These are phyloP conservation scores for Irpex sp. DNA, from an alignment of 1,284 basidiomycete genomes.

Conservation along the genomic window DNA sequence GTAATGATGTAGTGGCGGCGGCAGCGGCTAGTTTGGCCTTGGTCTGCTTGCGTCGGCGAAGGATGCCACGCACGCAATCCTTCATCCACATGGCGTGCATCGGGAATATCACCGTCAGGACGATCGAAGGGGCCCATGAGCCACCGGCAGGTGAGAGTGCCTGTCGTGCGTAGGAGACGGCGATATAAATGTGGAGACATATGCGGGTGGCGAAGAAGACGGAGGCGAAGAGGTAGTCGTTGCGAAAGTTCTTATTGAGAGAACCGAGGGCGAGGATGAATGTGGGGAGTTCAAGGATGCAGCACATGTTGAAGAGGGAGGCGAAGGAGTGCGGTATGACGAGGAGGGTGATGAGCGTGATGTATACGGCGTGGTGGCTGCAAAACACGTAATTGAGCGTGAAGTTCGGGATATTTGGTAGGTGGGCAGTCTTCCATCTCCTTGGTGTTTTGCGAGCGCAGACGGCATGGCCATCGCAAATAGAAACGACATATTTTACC, in stretches of 20 bases:
- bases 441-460: too few species aligned
- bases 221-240: slow-evolving; percentile 11
- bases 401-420: too few species aligned
- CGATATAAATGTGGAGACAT: slow-evolving; percentile 8
- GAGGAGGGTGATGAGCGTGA: slow-evolving; percentile 9
- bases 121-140: slow-evolving; percentile 3
- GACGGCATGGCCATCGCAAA: too few species aligned
- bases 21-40: not conserved
- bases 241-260: slow-evolving; percentile 4
- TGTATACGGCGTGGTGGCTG: slow-evolving; percentile 12
- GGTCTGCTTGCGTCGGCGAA: slow-evolving; percentile 3
- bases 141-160: not conserved
- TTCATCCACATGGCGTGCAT: slow-evolving; percentile 13
- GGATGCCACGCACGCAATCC: slow-evolving; percentile 7
- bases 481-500: too few species aligned
- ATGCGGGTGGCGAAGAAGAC: slow-evolving; percentile 10
- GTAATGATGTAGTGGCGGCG: not conserved
- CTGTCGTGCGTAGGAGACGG: not conserved
- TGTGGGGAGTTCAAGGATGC: slow-evolving; percentile 12
- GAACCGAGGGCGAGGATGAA: slow-evolving; percentile 12
- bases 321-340: slow-evolving; percentile 9
- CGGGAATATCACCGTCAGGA: slow-evolving; percentile 4
- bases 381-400: too few species aligned
- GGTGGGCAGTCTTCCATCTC: too few species aligned
- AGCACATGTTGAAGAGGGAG: slow-evolving; percentile 9